Evolutionary conservation across 441 rosid species (phyloP).

Genomic region (Adansonia gregorii): DNA sequence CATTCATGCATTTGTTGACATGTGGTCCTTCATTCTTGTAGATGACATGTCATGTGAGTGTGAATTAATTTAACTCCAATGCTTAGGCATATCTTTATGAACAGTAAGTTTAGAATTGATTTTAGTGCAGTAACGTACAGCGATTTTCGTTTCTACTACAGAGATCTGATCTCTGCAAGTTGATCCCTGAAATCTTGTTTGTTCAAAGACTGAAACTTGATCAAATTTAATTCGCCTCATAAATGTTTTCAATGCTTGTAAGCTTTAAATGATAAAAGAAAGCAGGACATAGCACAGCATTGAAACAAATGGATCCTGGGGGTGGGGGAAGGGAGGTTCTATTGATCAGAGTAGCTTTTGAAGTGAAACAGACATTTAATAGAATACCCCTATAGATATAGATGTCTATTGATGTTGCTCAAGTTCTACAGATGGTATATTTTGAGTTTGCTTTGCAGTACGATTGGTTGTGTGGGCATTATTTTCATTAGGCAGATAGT

Average conservation of each 20-base stretch:
- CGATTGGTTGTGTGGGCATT: neutral
- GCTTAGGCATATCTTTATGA: neutral
- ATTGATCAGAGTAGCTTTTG: neutral
- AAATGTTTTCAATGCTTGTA: neutral
- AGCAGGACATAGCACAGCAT: neutral
- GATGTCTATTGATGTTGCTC: neutral
- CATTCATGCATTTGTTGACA: constrained; percentile 2
- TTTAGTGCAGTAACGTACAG: neutral
- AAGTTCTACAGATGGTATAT: neutral
- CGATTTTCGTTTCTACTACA: neutral
- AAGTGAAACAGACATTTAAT: neutral
- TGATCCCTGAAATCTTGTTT: neutral
- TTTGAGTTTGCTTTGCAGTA: neutral
- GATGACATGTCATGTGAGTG: neutral
- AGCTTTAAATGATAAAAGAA: neutral
- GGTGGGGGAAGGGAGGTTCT: neutral
- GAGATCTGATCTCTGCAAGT: neutral
- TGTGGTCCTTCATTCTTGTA: neutral
- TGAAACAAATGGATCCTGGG: neutral
- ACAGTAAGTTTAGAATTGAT: neutral
- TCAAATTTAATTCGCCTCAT: neutral
- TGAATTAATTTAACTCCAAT: neutral
- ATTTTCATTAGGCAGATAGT: neutral
- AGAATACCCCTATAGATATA: neutral
- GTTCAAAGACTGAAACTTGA: neutral